These are phyloP conservation scores for Blastobotrys capitulatus DNA, from an alignment of 1,139 yeast genomes.

Conservation along the genomic window DNA sequence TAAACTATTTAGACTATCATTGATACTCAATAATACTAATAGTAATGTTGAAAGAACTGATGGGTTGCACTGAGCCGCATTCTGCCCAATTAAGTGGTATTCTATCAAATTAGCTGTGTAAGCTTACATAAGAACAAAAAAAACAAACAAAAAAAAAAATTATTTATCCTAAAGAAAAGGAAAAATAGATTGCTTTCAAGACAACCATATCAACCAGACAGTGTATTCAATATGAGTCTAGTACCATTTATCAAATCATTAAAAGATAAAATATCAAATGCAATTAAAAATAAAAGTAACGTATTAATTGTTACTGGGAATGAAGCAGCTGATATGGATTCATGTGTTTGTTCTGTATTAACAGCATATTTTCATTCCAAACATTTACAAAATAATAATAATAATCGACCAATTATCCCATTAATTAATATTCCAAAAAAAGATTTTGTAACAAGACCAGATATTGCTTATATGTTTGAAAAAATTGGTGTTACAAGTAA, in stretches of 20 bases:
- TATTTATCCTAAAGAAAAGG: no score
- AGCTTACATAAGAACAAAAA: no score
- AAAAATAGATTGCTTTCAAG: no score
- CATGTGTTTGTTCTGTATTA: constrained; percentile 68
- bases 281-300: neutral
- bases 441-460: constrained; percentile 67
- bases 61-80: no score
- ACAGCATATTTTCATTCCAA: constrained; percentile 53
- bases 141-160: neutral
- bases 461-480: constrained; percentile 51
- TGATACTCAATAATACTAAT: no score
- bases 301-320: constrained; percentile 65
- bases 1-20: no score
- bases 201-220: no score
- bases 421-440: constrained; percentile 62
- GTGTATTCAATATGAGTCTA: neutral
- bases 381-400: constrained; percentile 10
- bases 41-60: no score
- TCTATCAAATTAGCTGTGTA: no score
- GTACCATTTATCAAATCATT: constrained; percentile 10
- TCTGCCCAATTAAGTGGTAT: no score
- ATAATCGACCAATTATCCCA: constrained; percentile 43
- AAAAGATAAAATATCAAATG: neutral
- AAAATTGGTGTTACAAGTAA: constrained; percentile 45
- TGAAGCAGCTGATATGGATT: constrained; percentile 78